A percentile compares a stretch with the other conserved stretches of the same genome.
Evolutionary conservation across 2,329 filamentous ascomycete genomes (phyloP).

Genomic region (Ophiostoma quercus): DNA sequence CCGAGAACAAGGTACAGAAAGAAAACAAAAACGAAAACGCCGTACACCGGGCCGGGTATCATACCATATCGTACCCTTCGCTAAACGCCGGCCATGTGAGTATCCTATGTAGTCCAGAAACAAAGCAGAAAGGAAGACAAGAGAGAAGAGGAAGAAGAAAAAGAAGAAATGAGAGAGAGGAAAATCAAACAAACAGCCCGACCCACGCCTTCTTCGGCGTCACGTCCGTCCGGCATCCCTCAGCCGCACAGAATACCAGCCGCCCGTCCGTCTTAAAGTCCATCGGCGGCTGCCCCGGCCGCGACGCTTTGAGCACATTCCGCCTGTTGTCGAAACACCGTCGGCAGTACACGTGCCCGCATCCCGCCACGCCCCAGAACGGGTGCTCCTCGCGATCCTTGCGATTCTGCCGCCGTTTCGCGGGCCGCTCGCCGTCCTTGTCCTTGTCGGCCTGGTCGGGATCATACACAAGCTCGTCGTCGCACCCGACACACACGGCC

Average conservation of each 20-base stretch:
- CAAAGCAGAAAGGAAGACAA: background rate
- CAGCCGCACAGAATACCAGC: conserved; percentile 49
- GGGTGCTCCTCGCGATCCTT: conserved; percentile 65
- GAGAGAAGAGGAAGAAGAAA: background rate
- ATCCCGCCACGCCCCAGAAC: conserved; percentile 86
- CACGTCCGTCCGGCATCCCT: conserved; percentile 52
- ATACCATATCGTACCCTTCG: conserved; percentile 5
- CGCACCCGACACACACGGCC: conserved; percentile 80
- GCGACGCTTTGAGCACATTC: conserved; percentile 37
- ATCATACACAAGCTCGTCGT: conserved; percentile 74
- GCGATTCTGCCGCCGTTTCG: conserved; percentile 40
- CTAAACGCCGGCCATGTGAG: conserved; percentile 12
- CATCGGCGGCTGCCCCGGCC: conserved; percentile 25
- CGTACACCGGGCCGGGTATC: conserved; percentile 12
- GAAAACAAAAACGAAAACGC: background rate
- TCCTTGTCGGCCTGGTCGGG: conserved; percentile 36
- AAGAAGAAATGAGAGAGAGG: background rate
- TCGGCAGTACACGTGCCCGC: conserved; percentile 73
- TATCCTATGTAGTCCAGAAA: background rate
- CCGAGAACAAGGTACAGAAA: background rate
- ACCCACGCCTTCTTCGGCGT: conserved; percentile 54
- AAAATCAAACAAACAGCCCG: conserved; percentile 49
- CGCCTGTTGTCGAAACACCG: conserved; percentile 57
- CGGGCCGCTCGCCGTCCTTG: background rate
- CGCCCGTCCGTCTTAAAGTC: conserved; percentile 39